Percentiles rank a stretch among this genome's conserved stretches.
These are phyloP conservation scores for Ustilago trichophora DNA, from an alignment of 1,284 basidiomycete species.

Conservation along the genomic window DNA sequence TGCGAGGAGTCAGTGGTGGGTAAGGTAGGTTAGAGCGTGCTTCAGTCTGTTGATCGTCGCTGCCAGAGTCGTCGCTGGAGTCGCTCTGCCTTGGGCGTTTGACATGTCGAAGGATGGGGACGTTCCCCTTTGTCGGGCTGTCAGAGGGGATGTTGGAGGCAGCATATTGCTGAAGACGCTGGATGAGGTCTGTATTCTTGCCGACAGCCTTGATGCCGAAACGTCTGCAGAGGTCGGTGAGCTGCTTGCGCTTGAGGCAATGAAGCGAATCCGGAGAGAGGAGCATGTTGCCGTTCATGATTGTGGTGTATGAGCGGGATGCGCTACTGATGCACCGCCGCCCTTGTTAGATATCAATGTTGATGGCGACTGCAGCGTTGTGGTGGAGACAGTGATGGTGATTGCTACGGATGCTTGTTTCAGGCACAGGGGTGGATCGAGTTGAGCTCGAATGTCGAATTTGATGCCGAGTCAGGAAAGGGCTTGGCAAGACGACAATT, in stretches of 20 bases:
- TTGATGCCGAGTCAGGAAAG: constrained; percentile 10
- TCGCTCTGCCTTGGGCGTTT: constrained; percentile 40
- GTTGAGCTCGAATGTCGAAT: background rate
- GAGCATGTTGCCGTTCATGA: constrained; percentile 37
- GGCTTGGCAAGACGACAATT: constrained; percentile 1
- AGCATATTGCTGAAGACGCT: constrained; percentile 40
- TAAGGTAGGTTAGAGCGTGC: background rate
- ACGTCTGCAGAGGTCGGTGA: constrained; percentile 49
- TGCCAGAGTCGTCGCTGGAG: constrained; percentile 22
- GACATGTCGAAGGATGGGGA: constrained; percentile 37
- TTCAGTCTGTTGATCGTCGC: constrained; percentile 6
- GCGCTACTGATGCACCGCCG: constrained; percentile 7
- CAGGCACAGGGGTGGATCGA: background rate
- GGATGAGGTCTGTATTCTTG: constrained; percentile 47
- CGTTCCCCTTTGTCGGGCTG: constrained; percentile 45
- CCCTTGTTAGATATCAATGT: background rate
- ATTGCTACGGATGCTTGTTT: no score
- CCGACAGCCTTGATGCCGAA: constrained; percentile 51
- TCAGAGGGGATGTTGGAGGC: constrained; percentile 35
- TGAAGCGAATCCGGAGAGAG: constrained; percentile 51
- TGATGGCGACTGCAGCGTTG: no score
- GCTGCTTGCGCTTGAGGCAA: constrained; percentile 55
- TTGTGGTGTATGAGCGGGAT: background rate
- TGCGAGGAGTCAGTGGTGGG: constrained; percentile 32
- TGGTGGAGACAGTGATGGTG: no score